Evolutionary conservation across 495 filamentous ascomycete genomes (phyloP).

Genomic region (Penicillium bialowiezense): DNA sequence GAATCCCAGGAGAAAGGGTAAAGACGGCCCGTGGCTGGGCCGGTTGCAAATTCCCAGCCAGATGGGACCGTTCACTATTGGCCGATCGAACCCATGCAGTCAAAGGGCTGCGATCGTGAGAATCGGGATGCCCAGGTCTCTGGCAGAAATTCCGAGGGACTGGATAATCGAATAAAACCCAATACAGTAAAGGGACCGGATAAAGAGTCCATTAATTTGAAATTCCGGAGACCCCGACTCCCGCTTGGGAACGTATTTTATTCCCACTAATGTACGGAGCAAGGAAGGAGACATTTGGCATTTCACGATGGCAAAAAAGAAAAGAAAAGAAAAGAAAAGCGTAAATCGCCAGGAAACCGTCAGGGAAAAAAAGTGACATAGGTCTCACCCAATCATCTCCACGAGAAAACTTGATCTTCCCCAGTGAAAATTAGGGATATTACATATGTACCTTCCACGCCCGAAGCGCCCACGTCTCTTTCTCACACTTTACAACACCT

Average conservation of each 20-base stretch:
- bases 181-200: neutral
- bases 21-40: constrained; percentile 17
- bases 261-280: too few relatives aligned
- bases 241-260: neutral
- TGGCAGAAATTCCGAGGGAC: neutral
- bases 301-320: neutral
- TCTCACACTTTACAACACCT: constrained; percentile 11
- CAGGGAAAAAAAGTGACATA: neutral
- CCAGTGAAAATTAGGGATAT: neutral
- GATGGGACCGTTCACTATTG: constrained; percentile 19
- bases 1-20: constrained; percentile 14
- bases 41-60: constrained; percentile 21
- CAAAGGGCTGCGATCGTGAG: neutral
- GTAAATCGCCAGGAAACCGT: neutral
- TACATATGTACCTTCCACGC: constrained; percentile 5
- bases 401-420: neutral
- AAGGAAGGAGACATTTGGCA: too few relatives aligned
- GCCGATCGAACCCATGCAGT: constrained; percentile 5
- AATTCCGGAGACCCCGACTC: neutral
- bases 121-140: neutral
- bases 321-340: too few relatives aligned
- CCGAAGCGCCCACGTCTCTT: constrained; percentile 8
- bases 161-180: neutral
- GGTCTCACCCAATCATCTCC: neutral
- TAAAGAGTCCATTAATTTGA: neutral